Evolutionary conservation across 768 basidiomycete genomes (phyloP), one percentile per base, ranked within the genome.

Genomic region (Boletus rex-veris): DNA sequence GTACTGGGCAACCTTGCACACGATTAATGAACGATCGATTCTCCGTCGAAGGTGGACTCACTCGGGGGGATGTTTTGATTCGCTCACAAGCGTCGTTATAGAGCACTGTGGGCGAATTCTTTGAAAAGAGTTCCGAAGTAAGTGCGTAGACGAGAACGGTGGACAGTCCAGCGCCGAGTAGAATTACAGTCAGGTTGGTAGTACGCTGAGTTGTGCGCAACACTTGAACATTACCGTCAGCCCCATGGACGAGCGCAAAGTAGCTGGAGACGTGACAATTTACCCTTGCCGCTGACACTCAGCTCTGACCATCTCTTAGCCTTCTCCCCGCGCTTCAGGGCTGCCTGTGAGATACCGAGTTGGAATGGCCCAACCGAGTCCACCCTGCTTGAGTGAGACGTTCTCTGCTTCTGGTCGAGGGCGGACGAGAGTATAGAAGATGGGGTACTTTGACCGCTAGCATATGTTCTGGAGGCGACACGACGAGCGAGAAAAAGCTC

Each of bases 61-160:
- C 80, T 64, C 68, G 70, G 18, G 72, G 65, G 3, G 81, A 83
- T 1, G 66, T 65, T 54, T 77, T 75, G 51, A 82, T 79, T 48
- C 71, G 73, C 30, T 80, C 72, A 63, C 81, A 82, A 24, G 80
- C 77, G 37, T 80, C 76, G 39, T 80, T 80, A 63, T 91, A 90
- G 31, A 93, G 71, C 26, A 90, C 88, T 5, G 90, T 90, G 6
- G 91, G 88, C 26, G 90, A 92, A 66, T 93, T 93, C 66, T 80
- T 84, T n/a, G 91, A 90, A 68, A 92, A 90, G 7, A 92, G 74
- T 64, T 93, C 91, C 7, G 90, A 86, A 15, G 86, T 85, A 31
- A 92, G 77, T 19, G 88, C 88, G 64, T 92, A 93, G 24, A 69
- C 72, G 35, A 93, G 78, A 37, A 93, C 77, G 7, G 80, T 80